phyloP scores from a whole-genome alignment of 2,329 filamentous ascomycete genomes.

The Chaetothyriales sp. region DNA sequence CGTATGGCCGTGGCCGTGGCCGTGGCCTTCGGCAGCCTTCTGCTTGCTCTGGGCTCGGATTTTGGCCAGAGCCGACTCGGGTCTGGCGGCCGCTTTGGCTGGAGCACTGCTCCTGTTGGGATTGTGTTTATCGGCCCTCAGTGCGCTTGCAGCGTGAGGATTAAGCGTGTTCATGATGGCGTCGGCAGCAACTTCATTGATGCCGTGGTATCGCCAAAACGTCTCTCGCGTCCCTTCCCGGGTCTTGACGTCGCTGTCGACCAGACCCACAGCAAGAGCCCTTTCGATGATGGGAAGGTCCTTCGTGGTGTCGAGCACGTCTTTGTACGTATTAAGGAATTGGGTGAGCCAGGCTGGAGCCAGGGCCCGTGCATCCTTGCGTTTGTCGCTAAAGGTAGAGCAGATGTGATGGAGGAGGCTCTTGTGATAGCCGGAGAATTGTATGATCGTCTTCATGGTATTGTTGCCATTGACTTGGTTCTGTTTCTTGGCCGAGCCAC shows the following conservation, averaged over 20 bases:
- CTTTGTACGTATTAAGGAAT: conserved; percentile 62
- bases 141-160: conserved; percentile 58
- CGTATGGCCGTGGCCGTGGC: conserved; percentile 5
- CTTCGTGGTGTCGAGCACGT: conserved; percentile 68
- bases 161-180: conserved; percentile 72
- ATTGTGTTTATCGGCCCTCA: conserved; percentile 64
- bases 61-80: conserved; percentile 14
- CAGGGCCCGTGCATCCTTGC: conserved; percentile 70
- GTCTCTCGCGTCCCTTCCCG: conserved; percentile 72
- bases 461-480: conserved; percentile 68
- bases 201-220: conserved; percentile 68
- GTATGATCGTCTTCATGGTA: conserved; percentile 69
- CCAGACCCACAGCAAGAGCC: conserved; percentile 75
- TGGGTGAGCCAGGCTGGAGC: conserved; percentile 74
- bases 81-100: conserved; percentile 10
- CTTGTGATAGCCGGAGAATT: conserved; percentile 62
- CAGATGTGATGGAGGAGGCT: conserved; percentile 78
- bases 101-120: conserved; percentile 26
- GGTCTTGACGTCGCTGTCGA: conserved; percentile 78
- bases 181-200: conserved; percentile 70
- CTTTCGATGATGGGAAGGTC: conserved; percentile 76
- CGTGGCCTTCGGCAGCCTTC: not conserved
- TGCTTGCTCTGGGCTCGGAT: conserved; percentile 16
- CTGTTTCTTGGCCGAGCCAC: conserved; percentile 84
- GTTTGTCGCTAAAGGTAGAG: conserved; percentile 78